Evolutionary conservation across 768 basidiomycete species (phyloP).

Genomic region (Suillus americanus): DNA sequence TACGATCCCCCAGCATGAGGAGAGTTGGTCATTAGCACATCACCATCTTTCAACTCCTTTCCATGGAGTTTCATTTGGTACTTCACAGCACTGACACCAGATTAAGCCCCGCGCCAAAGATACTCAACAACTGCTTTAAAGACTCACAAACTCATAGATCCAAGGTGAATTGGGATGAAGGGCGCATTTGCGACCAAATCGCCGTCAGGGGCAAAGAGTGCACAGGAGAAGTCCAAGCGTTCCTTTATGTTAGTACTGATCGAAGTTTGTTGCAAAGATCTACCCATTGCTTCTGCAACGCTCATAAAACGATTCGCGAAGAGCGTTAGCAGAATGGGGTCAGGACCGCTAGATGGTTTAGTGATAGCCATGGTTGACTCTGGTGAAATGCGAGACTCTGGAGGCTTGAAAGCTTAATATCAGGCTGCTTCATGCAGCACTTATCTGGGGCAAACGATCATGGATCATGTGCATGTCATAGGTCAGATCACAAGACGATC

Average conservation of each 20-base stretch:
- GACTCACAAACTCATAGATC: slow-evolving; percentile 88
- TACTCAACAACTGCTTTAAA: background rate
- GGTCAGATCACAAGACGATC: slow-evolving; percentile 1
- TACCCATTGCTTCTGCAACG: slow-evolving; percentile 94
- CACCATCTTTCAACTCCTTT: slow-evolving; percentile 76
- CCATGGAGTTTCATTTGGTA: slow-evolving; percentile 84
- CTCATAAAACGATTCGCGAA: slow-evolving; percentile 98
- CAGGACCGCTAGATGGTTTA: slow-evolving; percentile 47
- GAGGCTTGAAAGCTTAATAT: slow-evolving; percentile 1
- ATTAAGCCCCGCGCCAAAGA: background rate
- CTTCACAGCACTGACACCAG: slow-evolving; percentile 65
- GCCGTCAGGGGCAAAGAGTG: slow-evolving; percentile 92
- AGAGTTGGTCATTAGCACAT: slow-evolving; percentile 92
- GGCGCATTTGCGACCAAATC: slow-evolving; percentile 94
- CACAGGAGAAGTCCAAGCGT: slow-evolving; percentile 92
- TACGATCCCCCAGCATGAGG: slow-evolving; percentile 88
- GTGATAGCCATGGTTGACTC: slow-evolving; percentile 5
- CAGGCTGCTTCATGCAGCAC: background rate
- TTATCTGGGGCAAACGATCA: background rate
- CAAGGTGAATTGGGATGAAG: slow-evolving; percentile 84
- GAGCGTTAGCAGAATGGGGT: slow-evolving; percentile 85
- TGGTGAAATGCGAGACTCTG: slow-evolving; percentile 13
- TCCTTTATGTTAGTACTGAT: slow-evolving; percentile 96
- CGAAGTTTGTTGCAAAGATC: slow-evolving; percentile 85
- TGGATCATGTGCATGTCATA: background rate